Percentiles rank a stretch among this genome's conserved stretches.
These are phyloP conservation scores for Xylaria telfairii DNA, from an alignment of 495 filamentous ascomycete genomes.

Conservation along the genomic window DNA sequence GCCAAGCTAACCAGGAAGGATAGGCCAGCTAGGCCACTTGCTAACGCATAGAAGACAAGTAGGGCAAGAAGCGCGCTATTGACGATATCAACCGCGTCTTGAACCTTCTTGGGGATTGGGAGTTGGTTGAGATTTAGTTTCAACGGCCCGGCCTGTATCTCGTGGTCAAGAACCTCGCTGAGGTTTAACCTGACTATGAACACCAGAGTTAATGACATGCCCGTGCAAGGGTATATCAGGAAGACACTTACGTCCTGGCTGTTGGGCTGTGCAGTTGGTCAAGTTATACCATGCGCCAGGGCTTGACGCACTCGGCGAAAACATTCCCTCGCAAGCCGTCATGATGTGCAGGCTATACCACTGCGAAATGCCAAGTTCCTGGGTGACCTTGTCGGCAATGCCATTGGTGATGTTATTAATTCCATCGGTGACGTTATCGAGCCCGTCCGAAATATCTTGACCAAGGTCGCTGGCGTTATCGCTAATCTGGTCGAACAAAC, in stretches of 20 bases:
- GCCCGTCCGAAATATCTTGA: slow-evolving; percentile 44
- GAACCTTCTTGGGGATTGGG: slow-evolving; percentile 67
- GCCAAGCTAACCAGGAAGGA: slow-evolving; percentile 57
- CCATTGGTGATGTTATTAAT: slow-evolving; percentile 46
- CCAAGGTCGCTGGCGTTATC: slow-evolving; percentile 35
- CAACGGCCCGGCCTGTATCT: slow-evolving; percentile 55
- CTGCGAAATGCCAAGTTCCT: slow-evolving; percentile 63
- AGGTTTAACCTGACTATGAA: slow-evolving; percentile 63
- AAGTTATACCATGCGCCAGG: slow-evolving; percentile 57
- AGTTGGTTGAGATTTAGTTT: slow-evolving; percentile 60
- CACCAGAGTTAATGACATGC: background rate
- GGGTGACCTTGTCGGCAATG: slow-evolving; percentile 52
- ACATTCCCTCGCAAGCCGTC: slow-evolving; percentile 70
- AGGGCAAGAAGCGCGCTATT: slow-evolving; percentile 56
- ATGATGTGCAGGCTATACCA: slow-evolving; percentile 79
- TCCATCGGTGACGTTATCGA: slow-evolving; percentile 46
- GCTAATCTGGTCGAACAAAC: slow-evolving; percentile 32
- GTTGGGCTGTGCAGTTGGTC: slow-evolving; percentile 65
- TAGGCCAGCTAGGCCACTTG: slow-evolving; percentile 62
- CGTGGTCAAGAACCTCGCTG: slow-evolving; percentile 56
- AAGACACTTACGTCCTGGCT: slow-evolving; percentile 56
- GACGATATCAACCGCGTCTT: slow-evolving; percentile 63
- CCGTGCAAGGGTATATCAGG: background rate
- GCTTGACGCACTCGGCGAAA: slow-evolving; percentile 59
- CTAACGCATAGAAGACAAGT: slow-evolving; percentile 71